Evolutionary conservation across 768 basidiomycete genomes (phyloP).

Genomic region (Clathrus columnatus): DNA sequence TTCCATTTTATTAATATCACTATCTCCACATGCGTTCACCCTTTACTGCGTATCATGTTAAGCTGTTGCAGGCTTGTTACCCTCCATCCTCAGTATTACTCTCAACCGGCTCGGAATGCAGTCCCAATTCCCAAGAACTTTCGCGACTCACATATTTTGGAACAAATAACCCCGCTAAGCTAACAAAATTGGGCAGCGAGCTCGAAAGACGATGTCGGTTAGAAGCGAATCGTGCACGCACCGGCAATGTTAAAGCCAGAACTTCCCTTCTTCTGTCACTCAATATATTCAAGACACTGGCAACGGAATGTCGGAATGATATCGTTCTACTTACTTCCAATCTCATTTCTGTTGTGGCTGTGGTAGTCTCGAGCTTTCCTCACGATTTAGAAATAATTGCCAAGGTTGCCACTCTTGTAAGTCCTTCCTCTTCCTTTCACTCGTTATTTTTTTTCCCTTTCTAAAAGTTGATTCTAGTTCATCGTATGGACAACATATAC

Average conservation of each 20-base stretch:
- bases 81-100: slow-evolving; percentile 68
- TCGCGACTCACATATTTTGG: slow-evolving; percentile 83
- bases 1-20: not conserved
- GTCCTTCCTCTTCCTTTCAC: slow-evolving; percentile 22
- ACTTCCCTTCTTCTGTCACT: slow-evolving; percentile 82
- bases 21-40: slow-evolving; percentile 47
- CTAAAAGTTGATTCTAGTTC: slow-evolving; percentile 42
- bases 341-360: slow-evolving; percentile 56
- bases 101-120: slow-evolving; percentile 67
- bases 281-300: slow-evolving; percentile 70
- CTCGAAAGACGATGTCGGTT: slow-evolving; percentile 62
- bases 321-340: slow-evolving; percentile 65
- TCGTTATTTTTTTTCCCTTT: not conserved
- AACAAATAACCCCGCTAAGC: slow-evolving; percentile 74
- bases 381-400: slow-evolving; percentile 67
- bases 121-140: slow-evolving; percentile 76
- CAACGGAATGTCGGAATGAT: slow-evolving; percentile 81
- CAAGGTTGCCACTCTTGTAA: slow-evolving; percentile 71
- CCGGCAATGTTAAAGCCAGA: slow-evolving; percentile 68
- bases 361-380: slow-evolving; percentile 34
- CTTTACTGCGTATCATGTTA: slow-evolving; percentile 78
- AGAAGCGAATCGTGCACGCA: slow-evolving; percentile 60
- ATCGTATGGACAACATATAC: slow-evolving; percentile 90
- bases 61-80: slow-evolving; percentile 79
- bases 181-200: slow-evolving; percentile 66